Conservation (phyloP, 345 rosid genomes). For the Arabidopsis suecica region DNA sequence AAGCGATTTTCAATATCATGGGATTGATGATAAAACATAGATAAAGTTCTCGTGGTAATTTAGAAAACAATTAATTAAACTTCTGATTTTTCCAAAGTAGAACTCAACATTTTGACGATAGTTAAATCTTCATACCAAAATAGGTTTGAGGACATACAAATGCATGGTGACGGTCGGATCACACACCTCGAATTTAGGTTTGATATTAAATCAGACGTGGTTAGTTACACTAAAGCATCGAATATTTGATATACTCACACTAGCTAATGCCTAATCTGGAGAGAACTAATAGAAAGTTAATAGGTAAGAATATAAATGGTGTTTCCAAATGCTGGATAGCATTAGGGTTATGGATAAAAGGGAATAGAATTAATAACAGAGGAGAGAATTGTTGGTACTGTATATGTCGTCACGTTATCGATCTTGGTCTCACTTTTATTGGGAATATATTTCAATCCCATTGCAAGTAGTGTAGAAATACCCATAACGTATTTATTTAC, state of each 20-base stretch:
- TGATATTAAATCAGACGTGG: conserved; percentile 14
- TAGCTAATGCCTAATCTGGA: background rate
- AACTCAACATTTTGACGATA: background rate
- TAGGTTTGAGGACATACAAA: background rate
- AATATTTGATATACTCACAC: conserved; percentile 19
- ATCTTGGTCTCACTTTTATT: conserved; percentile 11
- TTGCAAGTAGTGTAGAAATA: background rate
- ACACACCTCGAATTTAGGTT: conserved; percentile 1
- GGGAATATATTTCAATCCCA: conserved; percentile 22
- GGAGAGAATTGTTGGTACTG: conserved; percentile 29
- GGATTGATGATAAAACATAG: too few relatives aligned
- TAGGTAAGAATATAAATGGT: conserved; percentile 12
- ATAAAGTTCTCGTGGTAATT: too few relatives aligned
- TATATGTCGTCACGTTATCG: conserved; percentile 18
- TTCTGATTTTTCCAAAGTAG: too few relatives aligned
- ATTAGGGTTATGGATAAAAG: conserved; percentile 32
- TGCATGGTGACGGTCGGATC: background rate
- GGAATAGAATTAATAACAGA: conserved; percentile 28
- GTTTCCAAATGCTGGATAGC: conserved; percentile 40
- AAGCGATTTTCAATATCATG: too few relatives aligned
- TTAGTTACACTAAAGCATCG: conserved; percentile 24
- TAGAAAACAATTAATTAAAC: too few relatives aligned
- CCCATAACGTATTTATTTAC: conserved; percentile 12
- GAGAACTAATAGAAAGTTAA: conserved; percentile 1
- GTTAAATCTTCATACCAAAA: background rate